Evolutionary conservation across 805 yeast species (phyloP).

Genomic region (Hanseniaspora valbyensis): DNA sequence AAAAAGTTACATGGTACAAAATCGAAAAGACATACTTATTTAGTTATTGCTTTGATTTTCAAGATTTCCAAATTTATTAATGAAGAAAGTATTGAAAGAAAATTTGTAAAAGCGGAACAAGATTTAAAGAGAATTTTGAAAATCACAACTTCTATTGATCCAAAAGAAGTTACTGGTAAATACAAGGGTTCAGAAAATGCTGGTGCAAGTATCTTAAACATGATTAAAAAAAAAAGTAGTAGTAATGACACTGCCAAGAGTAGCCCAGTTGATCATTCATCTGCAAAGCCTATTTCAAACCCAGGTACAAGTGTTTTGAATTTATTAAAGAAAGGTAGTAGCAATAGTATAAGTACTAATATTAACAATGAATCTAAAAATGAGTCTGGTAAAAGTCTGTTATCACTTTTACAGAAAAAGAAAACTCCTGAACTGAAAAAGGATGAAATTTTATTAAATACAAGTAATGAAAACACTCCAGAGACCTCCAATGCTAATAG

Average conservation of each 20-base stretch:
- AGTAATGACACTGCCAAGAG: slow-evolving; percentile 13
- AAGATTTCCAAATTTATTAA: slow-evolving; percentile 28
- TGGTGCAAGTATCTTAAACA: slow-evolving; percentile 8
- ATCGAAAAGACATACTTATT: slow-evolving; percentile 28
- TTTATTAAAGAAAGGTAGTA: slow-evolving; percentile 9
- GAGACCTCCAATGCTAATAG: background rate
- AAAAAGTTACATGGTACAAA: slow-evolving; percentile 29
- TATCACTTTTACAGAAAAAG: slow-evolving; percentile 6
- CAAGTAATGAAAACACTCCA: background rate
- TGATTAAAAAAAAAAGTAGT: slow-evolving; percentile 3
- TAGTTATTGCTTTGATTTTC: slow-evolving; percentile 34
- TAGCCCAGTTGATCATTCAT: slow-evolving; percentile 37
- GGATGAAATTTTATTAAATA: background rate
- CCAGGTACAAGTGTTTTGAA: slow-evolving; percentile 6
- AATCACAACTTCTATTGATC: slow-evolving; percentile 5
- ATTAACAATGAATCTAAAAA: background rate
- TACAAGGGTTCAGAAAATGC: background rate
- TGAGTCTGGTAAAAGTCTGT: slow-evolving; percentile 1
- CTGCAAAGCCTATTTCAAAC: background rate
- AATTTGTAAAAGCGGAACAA: slow-evolving; percentile 10
- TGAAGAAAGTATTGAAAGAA: slow-evolving; percentile 9
- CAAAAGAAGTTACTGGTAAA: slow-evolving; percentile 11
- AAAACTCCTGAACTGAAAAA: background rate
- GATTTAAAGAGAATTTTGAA: slow-evolving; percentile 18
- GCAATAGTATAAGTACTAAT: slow-evolving; percentile 10